These are phyloP conservation scores for Ramaria rubella DNA, from an alignment of 768 basidiomycete species.

Conservation along the genomic window DNA sequence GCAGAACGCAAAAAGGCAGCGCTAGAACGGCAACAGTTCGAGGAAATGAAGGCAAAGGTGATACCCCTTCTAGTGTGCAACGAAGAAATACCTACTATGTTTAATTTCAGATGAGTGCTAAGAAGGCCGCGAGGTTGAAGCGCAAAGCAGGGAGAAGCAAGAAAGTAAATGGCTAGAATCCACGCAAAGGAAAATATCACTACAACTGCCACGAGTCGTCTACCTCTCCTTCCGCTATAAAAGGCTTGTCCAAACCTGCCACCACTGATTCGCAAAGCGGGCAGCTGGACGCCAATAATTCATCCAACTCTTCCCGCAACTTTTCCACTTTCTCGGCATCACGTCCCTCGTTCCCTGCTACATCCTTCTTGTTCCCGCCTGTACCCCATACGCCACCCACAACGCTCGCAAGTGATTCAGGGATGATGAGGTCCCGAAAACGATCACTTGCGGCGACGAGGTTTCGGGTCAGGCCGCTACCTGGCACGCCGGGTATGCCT, in stretches of 20 bases:
- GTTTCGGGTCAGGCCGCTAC: constrained; percentile 66
- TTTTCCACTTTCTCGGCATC: constrained; percentile 59
- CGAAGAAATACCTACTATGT: background rate
- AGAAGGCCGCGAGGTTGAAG: constrained; percentile 66
- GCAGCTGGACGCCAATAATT: constrained; percentile 81
- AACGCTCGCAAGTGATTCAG: constrained; percentile 83
- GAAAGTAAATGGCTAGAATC: constrained; percentile 65
- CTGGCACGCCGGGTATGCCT: constrained; percentile 26
- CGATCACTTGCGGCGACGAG: constrained; percentile 85
- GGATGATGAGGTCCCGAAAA: constrained; percentile 86
- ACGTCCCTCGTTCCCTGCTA: constrained; percentile 29
- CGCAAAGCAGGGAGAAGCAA: constrained; percentile 71
- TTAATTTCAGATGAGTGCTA: constrained; percentile 63
- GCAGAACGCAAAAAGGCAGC: constrained; percentile 63
- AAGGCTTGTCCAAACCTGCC: constrained; percentile 79
- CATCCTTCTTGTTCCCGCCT: constrained; percentile 35
- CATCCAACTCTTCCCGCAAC: constrained; percentile 79
- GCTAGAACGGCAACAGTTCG: constrained; percentile 61
- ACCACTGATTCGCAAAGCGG: constrained; percentile 91
- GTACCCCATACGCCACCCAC: constrained; percentile 35
- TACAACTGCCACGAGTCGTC: constrained; percentile 75
- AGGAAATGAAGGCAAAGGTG: constrained; percentile 46
- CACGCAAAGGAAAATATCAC: constrained; percentile 7
- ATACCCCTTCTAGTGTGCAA: constrained; percentile 9
- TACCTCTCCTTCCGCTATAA: constrained; percentile 70